Evolutionary conservation across 305 asterid species (phyloP).

Genomic region (Rubia tinctorum): DNA sequence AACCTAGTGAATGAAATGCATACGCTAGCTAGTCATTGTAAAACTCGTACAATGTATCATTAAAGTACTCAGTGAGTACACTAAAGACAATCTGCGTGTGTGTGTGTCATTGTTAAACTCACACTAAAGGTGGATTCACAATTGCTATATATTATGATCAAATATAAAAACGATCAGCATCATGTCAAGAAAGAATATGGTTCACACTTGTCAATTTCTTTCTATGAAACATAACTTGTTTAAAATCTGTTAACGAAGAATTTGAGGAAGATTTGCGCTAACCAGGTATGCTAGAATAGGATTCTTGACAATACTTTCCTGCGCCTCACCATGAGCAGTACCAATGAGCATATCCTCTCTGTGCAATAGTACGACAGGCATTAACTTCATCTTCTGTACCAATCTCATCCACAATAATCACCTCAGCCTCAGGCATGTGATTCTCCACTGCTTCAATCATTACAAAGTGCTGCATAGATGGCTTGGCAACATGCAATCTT

Average conservation of each 20-base stretch:
- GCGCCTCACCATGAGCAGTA: constrained; percentile 70
- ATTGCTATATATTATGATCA: neutral
- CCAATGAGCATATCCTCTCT: constrained; percentile 87
- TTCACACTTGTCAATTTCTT: neutral
- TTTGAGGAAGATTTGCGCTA: constrained; percentile 23
- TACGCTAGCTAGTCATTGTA: neutral
- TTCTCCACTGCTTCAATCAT: constrained; percentile 88
- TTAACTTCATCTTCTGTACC: constrained; percentile 70
- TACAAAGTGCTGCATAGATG: constrained; percentile 61
- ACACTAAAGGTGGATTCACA: neutral
- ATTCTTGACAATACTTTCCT: constrained; percentile 60
- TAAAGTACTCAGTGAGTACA: neutral
- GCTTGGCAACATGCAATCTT: constrained; percentile 68
- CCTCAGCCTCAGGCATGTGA: constrained; percentile 92
- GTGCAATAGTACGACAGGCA: constrained; percentile 73
- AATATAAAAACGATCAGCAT: neutral
- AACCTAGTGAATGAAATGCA: neutral
- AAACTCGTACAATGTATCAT: neutral
- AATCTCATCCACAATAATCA: constrained; percentile 73
- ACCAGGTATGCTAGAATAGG: constrained; percentile 64
- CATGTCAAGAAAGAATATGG: neutral
- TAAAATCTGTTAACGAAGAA: neutral
- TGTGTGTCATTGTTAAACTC: no score
- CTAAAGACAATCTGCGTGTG: no score
- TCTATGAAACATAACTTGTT: neutral